These are phyloP conservation scores for Nicotiana paniculata DNA, from an alignment of 257 asterid genomes.

Conservation along the genomic window DNA sequence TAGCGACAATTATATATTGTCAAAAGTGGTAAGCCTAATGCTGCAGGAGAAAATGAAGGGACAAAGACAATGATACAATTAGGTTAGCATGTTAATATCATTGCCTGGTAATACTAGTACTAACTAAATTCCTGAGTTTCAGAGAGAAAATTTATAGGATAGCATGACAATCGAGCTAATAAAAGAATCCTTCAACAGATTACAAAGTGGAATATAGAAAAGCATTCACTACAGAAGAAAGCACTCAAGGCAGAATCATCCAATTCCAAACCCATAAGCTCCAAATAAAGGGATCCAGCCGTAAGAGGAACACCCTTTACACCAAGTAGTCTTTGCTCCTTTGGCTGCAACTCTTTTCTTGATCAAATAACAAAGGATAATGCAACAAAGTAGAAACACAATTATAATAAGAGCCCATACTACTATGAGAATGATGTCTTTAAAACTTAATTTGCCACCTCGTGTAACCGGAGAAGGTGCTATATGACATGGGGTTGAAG, in stretches of 20 bases:
- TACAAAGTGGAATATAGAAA: background rate
- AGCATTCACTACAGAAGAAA: background rate
- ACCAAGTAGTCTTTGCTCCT: conserved; percentile 15
- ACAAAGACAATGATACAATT: no score
- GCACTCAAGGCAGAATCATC: background rate
- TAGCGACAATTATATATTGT: no score
- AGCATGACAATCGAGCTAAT: background rate
- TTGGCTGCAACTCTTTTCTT: conserved; percentile 43
- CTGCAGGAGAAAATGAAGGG: no score
- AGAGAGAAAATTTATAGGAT: background rate
- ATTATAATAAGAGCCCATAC: conserved; percentile 60
- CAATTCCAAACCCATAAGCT: background rate
- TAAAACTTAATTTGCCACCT: conserved; percentile 40
- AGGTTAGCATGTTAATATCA: no score
- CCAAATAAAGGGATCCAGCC: background rate
- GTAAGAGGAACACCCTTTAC: conserved; percentile 31
- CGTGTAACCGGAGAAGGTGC: conserved; percentile 23
- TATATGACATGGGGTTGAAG: conserved; percentile 40
- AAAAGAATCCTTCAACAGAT: background rate
- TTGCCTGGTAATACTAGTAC: no score
- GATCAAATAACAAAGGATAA: conserved; percentile 51
- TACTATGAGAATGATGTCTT: conserved; percentile 67
- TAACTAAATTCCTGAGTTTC: background rate
- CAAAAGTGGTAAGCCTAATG: no score
- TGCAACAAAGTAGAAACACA: conserved; percentile 47